phyloP scores from a whole-genome alignment of 768 basidiomycete species.

The Boletus tylopilopsis region DNA sequence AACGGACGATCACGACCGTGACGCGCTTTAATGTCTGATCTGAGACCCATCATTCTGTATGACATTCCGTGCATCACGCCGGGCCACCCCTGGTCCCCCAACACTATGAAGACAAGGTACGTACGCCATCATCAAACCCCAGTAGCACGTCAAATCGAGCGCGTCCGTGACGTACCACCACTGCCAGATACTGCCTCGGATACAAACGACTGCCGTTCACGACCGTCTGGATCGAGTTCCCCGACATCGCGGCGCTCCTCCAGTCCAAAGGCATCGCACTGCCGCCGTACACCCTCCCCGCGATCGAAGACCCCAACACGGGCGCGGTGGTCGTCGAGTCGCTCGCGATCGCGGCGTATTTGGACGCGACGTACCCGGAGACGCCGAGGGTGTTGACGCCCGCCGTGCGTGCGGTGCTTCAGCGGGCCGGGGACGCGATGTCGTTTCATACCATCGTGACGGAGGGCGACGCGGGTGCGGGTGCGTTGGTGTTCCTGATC shows the following conservation, averaged over 20 bases:
- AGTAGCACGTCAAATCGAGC: no score
- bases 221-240: slow-evolving; percentile 31
- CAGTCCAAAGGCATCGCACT: slow-evolving; percentile 25
- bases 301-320: slow-evolving; percentile 46
- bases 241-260: slow-evolving; percentile 39
- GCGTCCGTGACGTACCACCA: no score
- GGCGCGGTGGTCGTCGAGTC: slow-evolving; percentile 40
- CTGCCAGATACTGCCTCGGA: slow-evolving; percentile 12
- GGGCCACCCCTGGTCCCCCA: slow-evolving; percentile 36
- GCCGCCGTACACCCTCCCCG: slow-evolving; percentile 41
- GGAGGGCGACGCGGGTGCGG: not conserved
- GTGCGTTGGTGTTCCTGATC: slow-evolving; percentile 19
- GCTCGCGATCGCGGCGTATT: slow-evolving; percentile 43
- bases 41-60: slow-evolving; percentile 31
- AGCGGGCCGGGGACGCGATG: slow-evolving; percentile 24
- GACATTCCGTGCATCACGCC: slow-evolving; percentile 32
- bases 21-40: no score
- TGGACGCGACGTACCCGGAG: slow-evolving; percentile 47
- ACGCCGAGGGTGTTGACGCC: slow-evolving; percentile 37
- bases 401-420: slow-evolving; percentile 31
- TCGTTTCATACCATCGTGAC: slow-evolving; percentile 6
- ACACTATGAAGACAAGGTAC: slow-evolving; percentile 20
- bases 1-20: no score
- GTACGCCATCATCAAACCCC: no score
- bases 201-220: slow-evolving; percentile 13